phyloP scores from a whole-genome alignment of 768 basidiomycete species.

The Lepiota venenata region DNA sequence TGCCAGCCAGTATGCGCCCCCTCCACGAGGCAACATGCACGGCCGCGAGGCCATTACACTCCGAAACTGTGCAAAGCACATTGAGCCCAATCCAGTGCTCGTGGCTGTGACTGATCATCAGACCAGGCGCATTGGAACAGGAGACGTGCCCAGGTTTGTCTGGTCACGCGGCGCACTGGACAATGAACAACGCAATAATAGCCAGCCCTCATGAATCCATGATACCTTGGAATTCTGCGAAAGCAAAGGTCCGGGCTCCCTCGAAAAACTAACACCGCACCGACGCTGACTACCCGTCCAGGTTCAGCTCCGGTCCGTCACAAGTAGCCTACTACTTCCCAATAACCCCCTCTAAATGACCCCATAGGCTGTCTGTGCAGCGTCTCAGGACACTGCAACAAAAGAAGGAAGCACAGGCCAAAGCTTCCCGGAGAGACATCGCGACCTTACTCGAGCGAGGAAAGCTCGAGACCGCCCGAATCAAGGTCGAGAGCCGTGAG shows the following conservation, averaged over 20 bases:
- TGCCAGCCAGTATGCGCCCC: too few relatives aligned
- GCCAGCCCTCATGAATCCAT: slow-evolving; percentile 21
- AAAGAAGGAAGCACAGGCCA: slow-evolving; percentile 86
- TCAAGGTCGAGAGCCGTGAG: slow-evolving; percentile 83
- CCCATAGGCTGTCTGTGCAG: slow-evolving; percentile 73
- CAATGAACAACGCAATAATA: background rate
- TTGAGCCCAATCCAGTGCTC: background rate
- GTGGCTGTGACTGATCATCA: slow-evolving; percentile 8
- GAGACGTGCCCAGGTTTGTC: background rate
- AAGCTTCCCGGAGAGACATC: slow-evolving; percentile 71
- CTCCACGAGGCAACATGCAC: too few relatives aligned
- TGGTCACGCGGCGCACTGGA: background rate
- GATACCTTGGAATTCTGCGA: slow-evolving; percentile 59
- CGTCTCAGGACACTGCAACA: slow-evolving; percentile 82
- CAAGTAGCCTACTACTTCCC: background rate
- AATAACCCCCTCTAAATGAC: background rate
- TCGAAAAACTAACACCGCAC: background rate
- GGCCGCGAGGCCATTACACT: too few relatives aligned
- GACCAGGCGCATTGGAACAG: background rate
- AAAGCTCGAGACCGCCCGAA: slow-evolving; percentile 79
- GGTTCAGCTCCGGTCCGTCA: slow-evolving; percentile 41
- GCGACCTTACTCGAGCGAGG: slow-evolving; percentile 75
- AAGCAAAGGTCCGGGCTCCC: slow-evolving; percentile 26
- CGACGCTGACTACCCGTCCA: slow-evolving; percentile 13
- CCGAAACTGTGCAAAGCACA: background rate